Percentiles rank a stretch among this genome's conserved stretches.
These are phyloP conservation scores for Colletotrichum filicis DNA, from an alignment of 2,329 filamentous ascomycete species.

Conservation along the genomic window DNA sequence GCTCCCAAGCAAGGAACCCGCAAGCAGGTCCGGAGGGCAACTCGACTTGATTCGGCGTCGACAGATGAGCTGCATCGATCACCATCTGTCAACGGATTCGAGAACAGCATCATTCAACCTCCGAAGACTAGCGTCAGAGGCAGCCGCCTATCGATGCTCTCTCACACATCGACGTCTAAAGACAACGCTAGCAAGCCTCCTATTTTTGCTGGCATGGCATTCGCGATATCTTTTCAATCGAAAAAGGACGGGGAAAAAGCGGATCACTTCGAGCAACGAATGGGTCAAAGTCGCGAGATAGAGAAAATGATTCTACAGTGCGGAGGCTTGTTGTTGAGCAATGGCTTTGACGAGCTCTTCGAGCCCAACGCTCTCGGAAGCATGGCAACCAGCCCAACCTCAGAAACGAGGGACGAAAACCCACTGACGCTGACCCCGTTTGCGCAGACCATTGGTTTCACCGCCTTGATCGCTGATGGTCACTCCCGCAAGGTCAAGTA, in stretches of 20 bases:
- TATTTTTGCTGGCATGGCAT: constrained; percentile 85
- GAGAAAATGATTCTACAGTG: constrained; percentile 73
- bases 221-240: constrained; percentile 80
- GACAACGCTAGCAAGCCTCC: constrained; percentile 18
- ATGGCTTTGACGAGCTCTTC: constrained; percentile 87
- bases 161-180: constrained; percentile 20
- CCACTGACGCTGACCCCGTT: constrained; percentile 64
- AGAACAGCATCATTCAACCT: constrained; percentile 47
- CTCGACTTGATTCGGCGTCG: constrained; percentile 53
- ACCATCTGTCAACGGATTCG: constrained; percentile 47
- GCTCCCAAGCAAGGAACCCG: constrained; percentile 36
- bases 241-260: constrained; percentile 61
- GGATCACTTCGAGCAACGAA: constrained; percentile 56
- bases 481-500: constrained; percentile 92
- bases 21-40: constrained; percentile 28
- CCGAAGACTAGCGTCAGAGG: constrained; percentile 38
- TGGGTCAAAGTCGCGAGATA: constrained; percentile 57
- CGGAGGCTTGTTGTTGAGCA: constrained; percentile 77
- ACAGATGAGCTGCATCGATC: constrained; percentile 61
- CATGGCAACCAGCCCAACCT: constrained; percentile 43
- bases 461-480: constrained; percentile 85
- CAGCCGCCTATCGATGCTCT: constrained; percentile 26
- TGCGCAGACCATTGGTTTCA: constrained; percentile 74
- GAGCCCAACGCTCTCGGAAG: constrained; percentile 54
- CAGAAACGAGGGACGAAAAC: constrained; percentile 42